phyloP scores from a whole-genome alignment of 2,329 filamentous ascomycete species.

The Ceratocystis harringtonii region DNA sequence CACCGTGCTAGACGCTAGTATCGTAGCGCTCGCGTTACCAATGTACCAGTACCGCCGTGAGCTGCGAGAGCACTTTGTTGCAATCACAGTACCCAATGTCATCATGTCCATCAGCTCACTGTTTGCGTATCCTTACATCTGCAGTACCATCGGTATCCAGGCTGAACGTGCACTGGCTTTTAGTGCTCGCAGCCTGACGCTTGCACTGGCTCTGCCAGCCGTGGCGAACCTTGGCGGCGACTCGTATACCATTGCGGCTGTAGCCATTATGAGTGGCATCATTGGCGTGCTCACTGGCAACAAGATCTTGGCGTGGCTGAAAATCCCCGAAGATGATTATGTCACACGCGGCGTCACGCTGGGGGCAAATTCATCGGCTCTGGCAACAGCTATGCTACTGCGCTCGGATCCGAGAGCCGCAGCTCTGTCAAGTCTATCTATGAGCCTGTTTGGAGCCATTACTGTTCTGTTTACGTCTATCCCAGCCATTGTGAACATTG shows the following conservation, averaged over 20 bases:
- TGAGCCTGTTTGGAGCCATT: slow-evolving; percentile 46
- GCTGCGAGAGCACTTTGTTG: slow-evolving; percentile 36
- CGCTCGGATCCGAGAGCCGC: slow-evolving; percentile 43
- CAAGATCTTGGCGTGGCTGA: slow-evolving; percentile 33
- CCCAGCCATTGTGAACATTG: slow-evolving; percentile 34
- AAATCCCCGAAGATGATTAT: slow-evolving; percentile 46
- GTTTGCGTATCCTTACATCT: slow-evolving; percentile 42
- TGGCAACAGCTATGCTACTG: slow-evolving; percentile 42
- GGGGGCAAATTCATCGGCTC: slow-evolving; percentile 45
- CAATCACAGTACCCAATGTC: slow-evolving; percentile 40
- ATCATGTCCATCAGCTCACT: slow-evolving; percentile 37
- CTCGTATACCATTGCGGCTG: slow-evolving; percentile 37
- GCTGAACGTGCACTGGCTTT: slow-evolving; percentile 39
- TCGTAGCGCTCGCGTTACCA: slow-evolving; percentile 43
- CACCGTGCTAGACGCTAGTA: slow-evolving; percentile 40
- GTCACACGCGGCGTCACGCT: slow-evolving; percentile 47
- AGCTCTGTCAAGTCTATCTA: slow-evolving; percentile 42
- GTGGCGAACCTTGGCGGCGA: slow-evolving; percentile 43
- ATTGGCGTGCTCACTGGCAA: slow-evolving; percentile 41
- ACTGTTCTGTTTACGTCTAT: slow-evolving; percentile 44
- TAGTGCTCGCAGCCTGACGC: slow-evolving; percentile 40
- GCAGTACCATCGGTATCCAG: slow-evolving; percentile 39
- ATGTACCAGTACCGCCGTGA: slow-evolving; percentile 47
- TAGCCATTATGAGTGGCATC: slow-evolving; percentile 46
- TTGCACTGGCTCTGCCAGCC: slow-evolving; percentile 44